Percentiles rank a stretch among this genome's conserved stretches.
Conservation (phyloP, 371 early-diverging fungal genomes). For the Mortierella sp. region DNA sequence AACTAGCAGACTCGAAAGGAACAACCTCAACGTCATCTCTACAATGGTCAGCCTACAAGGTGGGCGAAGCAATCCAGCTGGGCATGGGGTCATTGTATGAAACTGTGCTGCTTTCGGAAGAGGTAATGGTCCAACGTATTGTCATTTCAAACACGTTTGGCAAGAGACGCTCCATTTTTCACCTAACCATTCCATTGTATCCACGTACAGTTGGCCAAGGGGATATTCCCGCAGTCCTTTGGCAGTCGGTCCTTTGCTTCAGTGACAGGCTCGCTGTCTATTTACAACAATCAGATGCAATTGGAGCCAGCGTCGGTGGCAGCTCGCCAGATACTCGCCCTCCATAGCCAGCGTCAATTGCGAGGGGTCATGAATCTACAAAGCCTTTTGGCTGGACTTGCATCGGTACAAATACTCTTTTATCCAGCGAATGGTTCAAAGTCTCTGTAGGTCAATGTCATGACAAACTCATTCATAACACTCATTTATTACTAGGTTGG, state of each 20-base stretch:
- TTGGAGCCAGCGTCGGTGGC: constrained; percentile 40
- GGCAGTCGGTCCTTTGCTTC: constrained; percentile 39
- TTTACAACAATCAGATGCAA: constrained; percentile 54
- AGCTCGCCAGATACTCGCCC: constrained; percentile 40
- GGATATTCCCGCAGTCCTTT: constrained; percentile 46
- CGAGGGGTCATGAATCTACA: constrained; percentile 49
- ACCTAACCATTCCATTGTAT: too few relatives aligned
- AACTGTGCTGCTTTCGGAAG: constrained; percentile 44
- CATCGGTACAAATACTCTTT: constrained; percentile 8
- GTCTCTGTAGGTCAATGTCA: not conserved
- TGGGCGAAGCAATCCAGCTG: constrained; percentile 40
- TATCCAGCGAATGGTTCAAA: not conserved
- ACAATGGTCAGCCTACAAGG: constrained; percentile 41
- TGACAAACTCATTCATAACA: too few relatives aligned
- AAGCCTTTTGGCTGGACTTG: constrained; percentile 31
- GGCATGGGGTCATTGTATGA: constrained; percentile 49
- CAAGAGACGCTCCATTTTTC: not conserved
- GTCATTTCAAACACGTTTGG: too few relatives aligned
- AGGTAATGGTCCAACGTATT: constrained; percentile 11
- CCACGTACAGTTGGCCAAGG: constrained; percentile 30
- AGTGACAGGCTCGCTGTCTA: constrained; percentile 46
- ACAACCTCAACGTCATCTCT: constrained; percentile 31
- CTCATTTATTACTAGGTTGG: constrained; percentile 24
- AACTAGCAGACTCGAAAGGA: constrained; percentile 28
- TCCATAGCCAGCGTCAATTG: constrained; percentile 38